These are phyloP conservation scores for Lobulomyces angularis DNA, from an alignment of 192 early-diverging fungal species.

Conservation along the genomic window DNA sequence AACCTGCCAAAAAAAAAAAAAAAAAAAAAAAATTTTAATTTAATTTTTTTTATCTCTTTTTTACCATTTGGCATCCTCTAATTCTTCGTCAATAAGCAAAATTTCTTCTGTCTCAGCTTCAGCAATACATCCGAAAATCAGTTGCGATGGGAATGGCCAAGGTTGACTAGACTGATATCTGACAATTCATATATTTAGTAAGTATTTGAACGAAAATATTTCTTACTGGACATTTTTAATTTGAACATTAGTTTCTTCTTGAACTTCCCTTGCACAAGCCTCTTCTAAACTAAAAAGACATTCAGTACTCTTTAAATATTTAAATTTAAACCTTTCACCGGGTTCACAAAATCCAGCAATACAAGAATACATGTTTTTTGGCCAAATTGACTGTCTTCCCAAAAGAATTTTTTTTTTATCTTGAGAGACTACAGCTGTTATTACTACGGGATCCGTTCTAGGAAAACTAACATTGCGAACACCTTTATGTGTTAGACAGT, in stretches of 20 bases:
- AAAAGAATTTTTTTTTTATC: constrained; percentile 26
- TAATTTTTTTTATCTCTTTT: too few species aligned
- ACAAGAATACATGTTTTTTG: constrained; percentile 21
- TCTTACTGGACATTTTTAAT: too few species aligned
- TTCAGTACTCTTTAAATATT: neutral
- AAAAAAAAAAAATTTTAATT: too few species aligned
- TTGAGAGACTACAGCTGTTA: constrained; percentile 17
- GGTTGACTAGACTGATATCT: constrained; percentile 40
- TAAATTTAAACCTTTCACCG: constrained; percentile 34
- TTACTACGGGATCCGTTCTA: constrained; percentile 44
- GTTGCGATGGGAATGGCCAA: constrained; percentile 46
- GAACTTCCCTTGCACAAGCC: too few species aligned
- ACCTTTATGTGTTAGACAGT: constrained; percentile 10
- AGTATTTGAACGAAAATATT: too few species aligned
- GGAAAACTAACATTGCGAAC: constrained; percentile 9
- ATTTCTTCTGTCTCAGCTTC: constrained; percentile 8
- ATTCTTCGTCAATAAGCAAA: neutral
- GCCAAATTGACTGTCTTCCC: constrained; percentile 33
- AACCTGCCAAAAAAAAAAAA: too few species aligned
- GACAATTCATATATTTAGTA: too few species aligned
- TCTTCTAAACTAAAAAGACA: too few species aligned
- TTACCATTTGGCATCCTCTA: too few species aligned
- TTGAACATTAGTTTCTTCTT: too few species aligned
- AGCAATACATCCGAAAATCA: constrained; percentile 33
- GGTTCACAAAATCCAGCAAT: constrained; percentile 28